These are phyloP conservation scores for Xylaria flabelliformis DNA, from an alignment of 495 filamentous ascomycete genomes.

Conservation along the genomic window DNA sequence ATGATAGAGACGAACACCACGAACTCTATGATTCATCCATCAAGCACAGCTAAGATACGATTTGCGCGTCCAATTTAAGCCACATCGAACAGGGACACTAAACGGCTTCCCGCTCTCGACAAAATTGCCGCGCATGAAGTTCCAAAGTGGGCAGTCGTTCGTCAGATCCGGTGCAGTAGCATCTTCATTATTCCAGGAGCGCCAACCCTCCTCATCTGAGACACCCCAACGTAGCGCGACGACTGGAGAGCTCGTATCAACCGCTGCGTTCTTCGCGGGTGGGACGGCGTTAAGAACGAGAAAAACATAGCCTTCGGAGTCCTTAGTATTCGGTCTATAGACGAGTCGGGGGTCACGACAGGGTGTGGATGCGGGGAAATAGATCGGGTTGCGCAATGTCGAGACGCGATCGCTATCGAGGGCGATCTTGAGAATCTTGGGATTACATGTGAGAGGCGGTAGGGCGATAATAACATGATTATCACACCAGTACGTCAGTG, in stretches of 20 bases:
- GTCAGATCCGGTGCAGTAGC: neutral
- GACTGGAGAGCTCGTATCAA: slow-evolving; percentile 2
- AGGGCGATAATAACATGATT: slow-evolving; percentile 4
- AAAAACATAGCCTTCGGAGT: slow-evolving; percentile 15
- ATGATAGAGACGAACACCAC: neutral
- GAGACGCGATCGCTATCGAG: neutral
- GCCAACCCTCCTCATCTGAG: slow-evolving; percentile 2
- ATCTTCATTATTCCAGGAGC: slow-evolving; percentile 10
- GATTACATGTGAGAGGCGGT: slow-evolving; percentile 14
- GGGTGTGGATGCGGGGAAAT: slow-evolving; percentile 18
- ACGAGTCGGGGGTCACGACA: slow-evolving; percentile 12
- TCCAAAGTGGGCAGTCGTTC: neutral
- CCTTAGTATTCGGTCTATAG: neutral
- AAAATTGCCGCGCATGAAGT: slow-evolving; percentile 10
- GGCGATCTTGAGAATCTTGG: slow-evolving; percentile 18
- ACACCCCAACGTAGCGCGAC: slow-evolving; percentile 10
- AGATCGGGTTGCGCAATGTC: slow-evolving; percentile 14
- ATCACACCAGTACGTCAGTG: slow-evolving; percentile 10
- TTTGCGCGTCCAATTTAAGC: slow-evolving; percentile 21
- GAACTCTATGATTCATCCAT: neutral
- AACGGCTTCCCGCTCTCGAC: slow-evolving; percentile 21
- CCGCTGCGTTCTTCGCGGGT: neutral
- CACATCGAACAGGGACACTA: slow-evolving; percentile 11
- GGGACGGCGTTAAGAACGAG: slow-evolving; percentile 14
- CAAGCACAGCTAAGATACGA: slow-evolving; percentile 11